Evolutionary conservation across 345 rosid genomes (phyloP), one percentile per base, ranked within the genome.

Genomic region (Stellera chamaejasme): DNA sequence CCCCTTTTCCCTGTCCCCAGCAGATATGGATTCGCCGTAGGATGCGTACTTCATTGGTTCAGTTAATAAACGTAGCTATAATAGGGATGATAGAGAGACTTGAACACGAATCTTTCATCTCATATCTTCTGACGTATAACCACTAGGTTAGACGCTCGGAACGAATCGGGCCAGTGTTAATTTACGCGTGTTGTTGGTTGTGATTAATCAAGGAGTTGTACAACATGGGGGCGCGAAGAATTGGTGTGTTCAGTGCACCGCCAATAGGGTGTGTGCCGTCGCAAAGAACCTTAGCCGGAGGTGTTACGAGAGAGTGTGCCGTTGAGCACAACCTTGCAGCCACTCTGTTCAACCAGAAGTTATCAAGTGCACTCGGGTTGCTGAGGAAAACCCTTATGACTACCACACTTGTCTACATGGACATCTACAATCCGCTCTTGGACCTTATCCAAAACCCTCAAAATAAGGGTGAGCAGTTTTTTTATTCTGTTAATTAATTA

Each of bases 251-350:
- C 36, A 45, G 84, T 10, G 61, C 71, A 19, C 66, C 78, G 4
- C 75, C 79, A 2, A 43, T 75, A 0, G 84, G 84, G n/a, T 79
- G 84, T 49, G 59, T 73, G 42, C 81, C 84, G 9, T 9, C 67
- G 2, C 54, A 68, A 16, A 70, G 81, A 66, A 76, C 79, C 1
- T 0, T 66, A 32, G 70, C 66, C 0, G 79, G 81, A 15, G 81
- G 81, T 10, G 2, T 9, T 7, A 0, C 0, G 1, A 70, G 81
- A 61, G 56, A 14, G 0, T 79, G 81, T n/a, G 71, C 47, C 12
- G 65, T 71, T 4, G 26, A 32, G 12, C 41, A 26, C 49, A 73
- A 76, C 51, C 16, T 56, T 23, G 72, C 67, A 11, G 74, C 78
- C 16, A 41, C 44, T 32, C 13, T 66, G 41, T 70, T 68, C 61